These are phyloP conservation scores for Petunia secreta DNA, from an alignment of 257 asterid genomes.

Conservation along the genomic window DNA sequence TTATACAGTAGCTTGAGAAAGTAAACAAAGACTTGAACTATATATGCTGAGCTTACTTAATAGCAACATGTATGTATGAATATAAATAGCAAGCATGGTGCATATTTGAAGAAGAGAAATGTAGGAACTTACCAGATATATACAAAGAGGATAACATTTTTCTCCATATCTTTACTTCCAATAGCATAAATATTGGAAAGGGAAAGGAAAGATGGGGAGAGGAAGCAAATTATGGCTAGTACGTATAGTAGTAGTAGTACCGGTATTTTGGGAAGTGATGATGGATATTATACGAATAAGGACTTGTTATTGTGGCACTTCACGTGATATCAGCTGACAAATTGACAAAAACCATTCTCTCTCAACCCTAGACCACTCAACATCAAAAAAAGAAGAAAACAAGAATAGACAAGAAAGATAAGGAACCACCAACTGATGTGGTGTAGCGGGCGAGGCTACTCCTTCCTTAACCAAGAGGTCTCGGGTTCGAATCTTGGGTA, in stretches of 20 bases:
- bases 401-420: background rate
- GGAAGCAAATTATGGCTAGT: background rate
- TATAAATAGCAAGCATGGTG: background rate
- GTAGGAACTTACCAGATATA: background rate
- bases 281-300: background rate
- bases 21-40: background rate
- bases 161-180: background rate
- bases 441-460: no score
- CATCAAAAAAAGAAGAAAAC: no score
- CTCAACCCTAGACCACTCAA: slow-evolving; percentile 19
- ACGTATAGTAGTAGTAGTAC: background rate
- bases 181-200: background rate
- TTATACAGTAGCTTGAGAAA: background rate
- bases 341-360: background rate
- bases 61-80: no score
- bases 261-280: slow-evolving; percentile 18
- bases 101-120: background rate
- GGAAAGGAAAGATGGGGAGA: slow-evolving; percentile 16
- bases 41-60: background rate
- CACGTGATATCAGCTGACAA: slow-evolving; percentile 20
- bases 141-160: background rate
- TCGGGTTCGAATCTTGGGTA: no score
- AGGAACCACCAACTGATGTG: no score
- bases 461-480: no score
- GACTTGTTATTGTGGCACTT: background rate